A percentile compares a stretch with the other conserved stretches of the same genome.
These are phyloP conservation scores for Thalassiosira hispida DNA, from an alignment of 352 stramenopile genomes.

Conservation along the genomic window DNA sequence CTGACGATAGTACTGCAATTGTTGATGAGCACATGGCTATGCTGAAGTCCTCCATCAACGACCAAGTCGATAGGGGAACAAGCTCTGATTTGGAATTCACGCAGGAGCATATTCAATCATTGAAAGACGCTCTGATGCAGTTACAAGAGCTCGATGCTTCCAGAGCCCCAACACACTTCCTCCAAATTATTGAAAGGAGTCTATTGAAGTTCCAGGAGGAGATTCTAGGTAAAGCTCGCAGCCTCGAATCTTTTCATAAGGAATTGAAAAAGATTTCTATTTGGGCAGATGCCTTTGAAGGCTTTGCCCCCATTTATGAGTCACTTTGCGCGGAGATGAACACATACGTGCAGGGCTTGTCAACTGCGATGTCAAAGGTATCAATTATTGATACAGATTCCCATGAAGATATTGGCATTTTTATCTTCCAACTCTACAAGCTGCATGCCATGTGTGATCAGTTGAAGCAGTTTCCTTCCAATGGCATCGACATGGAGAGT, in stretches of 20 bases:
- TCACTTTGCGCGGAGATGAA: conserved; percentile 10
- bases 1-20: conserved; percentile 32
- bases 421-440: conserved; percentile 10
- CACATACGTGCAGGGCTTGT: conserved; percentile 10
- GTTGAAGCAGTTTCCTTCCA: conserved; percentile 13
- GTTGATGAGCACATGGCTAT: conserved; percentile 32
- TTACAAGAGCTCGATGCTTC: conserved; percentile 30
- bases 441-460: conserved; percentile 22
- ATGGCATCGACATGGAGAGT: conserved; percentile 3
- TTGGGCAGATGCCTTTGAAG: conserved; percentile 37
- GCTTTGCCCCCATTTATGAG: conserved; percentile 29
- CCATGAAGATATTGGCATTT: conserved; percentile 18
- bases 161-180: neutral
- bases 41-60: conserved; percentile 19
- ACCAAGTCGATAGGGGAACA: conserved; percentile 22
- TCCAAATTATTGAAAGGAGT: conserved; percentile 12
- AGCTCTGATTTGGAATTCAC: conserved; percentile 38
- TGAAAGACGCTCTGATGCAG: conserved; percentile 27
- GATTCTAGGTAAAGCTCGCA: conserved; percentile 9
- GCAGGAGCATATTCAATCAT: conserved; percentile 14
- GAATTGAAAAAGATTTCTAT: conserved; percentile 36
- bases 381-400: neutral
- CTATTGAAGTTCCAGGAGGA: conserved; percentile 23
- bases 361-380: conserved; percentile 1
- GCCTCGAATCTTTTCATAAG: conserved; percentile 13